A percentile compares a stretch with the other conserved stretches of the same genome.
Conservation (phyloP, 2,329 filamentous ascomycete genomes). For the Fusarium nurragi region DNA sequence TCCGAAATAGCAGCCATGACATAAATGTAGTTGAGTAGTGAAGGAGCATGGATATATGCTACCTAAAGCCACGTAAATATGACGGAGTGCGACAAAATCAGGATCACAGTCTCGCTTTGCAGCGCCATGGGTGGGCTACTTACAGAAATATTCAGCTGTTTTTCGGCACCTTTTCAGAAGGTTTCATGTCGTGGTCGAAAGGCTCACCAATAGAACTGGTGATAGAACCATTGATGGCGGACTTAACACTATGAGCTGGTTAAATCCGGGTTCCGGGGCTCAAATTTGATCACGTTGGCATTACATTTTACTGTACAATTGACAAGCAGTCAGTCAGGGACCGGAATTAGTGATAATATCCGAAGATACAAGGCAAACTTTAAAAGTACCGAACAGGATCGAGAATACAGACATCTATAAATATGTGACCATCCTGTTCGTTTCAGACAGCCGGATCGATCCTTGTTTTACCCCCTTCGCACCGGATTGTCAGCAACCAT, state of each 20-base stretch:
- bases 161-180: no score
- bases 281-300: no score
- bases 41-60: no score
- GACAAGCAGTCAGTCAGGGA: background rate
- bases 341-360: background rate
- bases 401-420: background rate
- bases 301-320: background rate
- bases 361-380: background rate
- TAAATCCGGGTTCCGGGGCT: background rate
- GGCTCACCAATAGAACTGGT: no score
- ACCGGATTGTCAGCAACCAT: background rate
- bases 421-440: background rate
- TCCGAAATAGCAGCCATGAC: no score
- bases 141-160: no score
- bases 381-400: fast-evolving
- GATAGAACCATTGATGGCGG: background rate
- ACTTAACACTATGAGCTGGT: background rate
- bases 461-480: background rate
- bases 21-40: no score
- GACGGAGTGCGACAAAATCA: no score
- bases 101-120: no score
- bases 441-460: background rate
- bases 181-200: no score
- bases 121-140: no score
- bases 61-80: no score